phyloP scores from a whole-genome alignment of 257 asterid species.

The Gynochthodes officinalis region DNA sequence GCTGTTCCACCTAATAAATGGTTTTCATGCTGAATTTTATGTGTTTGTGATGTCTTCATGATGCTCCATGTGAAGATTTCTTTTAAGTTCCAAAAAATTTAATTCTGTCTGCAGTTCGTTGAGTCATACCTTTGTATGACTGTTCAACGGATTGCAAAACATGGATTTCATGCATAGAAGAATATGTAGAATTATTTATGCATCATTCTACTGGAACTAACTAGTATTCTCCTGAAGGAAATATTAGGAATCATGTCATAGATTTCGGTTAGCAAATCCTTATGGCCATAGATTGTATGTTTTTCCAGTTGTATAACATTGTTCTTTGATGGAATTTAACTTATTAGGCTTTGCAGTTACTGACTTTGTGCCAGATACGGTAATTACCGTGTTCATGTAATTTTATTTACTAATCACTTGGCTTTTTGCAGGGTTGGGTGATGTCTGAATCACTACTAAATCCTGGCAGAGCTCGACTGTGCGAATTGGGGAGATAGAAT shows the following conservation, averaged over 20 bases:
- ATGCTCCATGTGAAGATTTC: too few species aligned
- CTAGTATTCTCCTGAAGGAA: too few species aligned
- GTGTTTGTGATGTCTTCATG: too few species aligned
- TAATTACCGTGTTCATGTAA: too few species aligned
- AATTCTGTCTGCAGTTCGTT: neutral
- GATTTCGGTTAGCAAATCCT: neutral
- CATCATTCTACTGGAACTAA: neutral
- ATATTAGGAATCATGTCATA: neutral
- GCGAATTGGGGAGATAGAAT: slow-evolving; percentile 41
- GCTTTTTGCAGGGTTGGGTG: slow-evolving; percentile 78
- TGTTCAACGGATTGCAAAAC: too few species aligned
- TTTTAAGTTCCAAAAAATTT: too few species aligned
- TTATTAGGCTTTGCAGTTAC: neutral
- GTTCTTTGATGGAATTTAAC: neutral
- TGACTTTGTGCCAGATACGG: neutral
- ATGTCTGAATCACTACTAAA: slow-evolving; percentile 93
- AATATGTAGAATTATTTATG: neutral
- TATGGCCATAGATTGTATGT: neutral
- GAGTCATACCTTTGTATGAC: neutral
- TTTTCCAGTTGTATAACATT: neutral
- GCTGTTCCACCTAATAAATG: neutral
- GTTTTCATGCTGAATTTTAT: too few species aligned
- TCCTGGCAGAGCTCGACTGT: slow-evolving; percentile 87
- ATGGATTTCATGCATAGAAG: too few species aligned
- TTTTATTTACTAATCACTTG: slow-evolving; percentile 11